These are phyloP conservation scores for Acer negundo DNA, from an alignment of 345 rosid species.

Conservation along the genomic window DNA sequence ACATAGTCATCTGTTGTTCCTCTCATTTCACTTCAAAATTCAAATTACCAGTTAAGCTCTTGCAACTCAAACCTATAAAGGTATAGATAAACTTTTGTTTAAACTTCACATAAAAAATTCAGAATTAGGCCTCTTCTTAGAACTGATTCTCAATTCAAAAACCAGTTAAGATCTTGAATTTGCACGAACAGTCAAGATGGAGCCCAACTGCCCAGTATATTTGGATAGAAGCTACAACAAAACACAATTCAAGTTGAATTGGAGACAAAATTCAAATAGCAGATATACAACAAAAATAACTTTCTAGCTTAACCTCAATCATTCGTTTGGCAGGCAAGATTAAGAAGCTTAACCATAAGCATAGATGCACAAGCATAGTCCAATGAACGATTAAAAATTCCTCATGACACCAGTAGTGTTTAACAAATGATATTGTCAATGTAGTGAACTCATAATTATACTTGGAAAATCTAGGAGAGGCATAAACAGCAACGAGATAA, in stretches of 20 bases:
- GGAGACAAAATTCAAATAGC: background rate
- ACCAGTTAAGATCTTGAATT: background rate
- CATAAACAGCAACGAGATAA: no score
- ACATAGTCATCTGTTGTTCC: background rate
- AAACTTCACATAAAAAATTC: background rate
- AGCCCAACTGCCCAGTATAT: background rate
- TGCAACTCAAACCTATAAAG: background rate
- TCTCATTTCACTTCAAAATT: background rate
- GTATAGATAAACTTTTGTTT: background rate
- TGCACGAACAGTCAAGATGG: background rate
- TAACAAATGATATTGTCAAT: no score
- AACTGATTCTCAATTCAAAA: background rate
- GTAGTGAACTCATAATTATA: no score
- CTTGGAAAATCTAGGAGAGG: no score
- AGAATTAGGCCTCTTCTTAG: background rate
- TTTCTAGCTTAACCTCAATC: no score
- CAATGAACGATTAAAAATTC: no score
- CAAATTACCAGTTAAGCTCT: background rate
- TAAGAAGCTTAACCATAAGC: no score
- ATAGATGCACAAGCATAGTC: no score
- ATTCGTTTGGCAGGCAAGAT: no score
- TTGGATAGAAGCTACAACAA: no score
- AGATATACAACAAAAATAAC: no score
- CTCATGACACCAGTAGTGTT: no score
- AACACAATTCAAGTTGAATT: background rate